Percentiles rank a stretch among this genome's conserved stretches.
Evolutionary conservation across 2,329 filamentous ascomycete genomes (phyloP).

Genomic region (Alternaria solani): DNA sequence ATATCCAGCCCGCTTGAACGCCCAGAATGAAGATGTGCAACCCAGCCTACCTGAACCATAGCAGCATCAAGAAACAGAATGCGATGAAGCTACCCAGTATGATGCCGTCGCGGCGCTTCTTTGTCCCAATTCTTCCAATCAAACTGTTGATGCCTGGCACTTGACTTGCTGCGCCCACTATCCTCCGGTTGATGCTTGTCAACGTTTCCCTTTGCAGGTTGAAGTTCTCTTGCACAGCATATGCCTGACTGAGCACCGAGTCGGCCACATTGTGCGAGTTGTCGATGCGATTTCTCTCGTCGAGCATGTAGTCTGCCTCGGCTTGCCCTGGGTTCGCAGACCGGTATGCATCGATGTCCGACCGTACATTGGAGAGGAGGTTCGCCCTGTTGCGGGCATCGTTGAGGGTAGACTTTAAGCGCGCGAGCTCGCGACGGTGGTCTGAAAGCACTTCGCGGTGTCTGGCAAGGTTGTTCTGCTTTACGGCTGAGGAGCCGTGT

Average conservation of each 20-base stretch:
- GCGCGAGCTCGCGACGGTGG: conserved; percentile 81
- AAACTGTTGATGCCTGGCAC: conserved; percentile 92
- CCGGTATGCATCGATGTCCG: conserved; percentile 90
- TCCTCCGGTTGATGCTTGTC: conserved; percentile 86
- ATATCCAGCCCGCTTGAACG: conserved; percentile 40
- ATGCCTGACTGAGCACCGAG: conserved; percentile 90
- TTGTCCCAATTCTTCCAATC: conserved; percentile 90
- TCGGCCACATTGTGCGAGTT: conserved; percentile 90
- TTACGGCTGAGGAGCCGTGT: conserved; percentile 88
- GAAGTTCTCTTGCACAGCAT: conserved; percentile 95
- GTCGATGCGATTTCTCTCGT: conserved; percentile 85
- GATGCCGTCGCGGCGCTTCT: conserved; percentile 93
- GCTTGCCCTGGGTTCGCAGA: conserved; percentile 80
- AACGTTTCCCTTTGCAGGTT: conserved; percentile 85
- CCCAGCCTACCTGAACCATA: conserved; percentile 60
- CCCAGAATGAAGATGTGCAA: conserved; percentile 17
- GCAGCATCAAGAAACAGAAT: conserved; percentile 85
- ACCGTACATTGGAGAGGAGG: conserved; percentile 86
- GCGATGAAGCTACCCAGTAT: conserved; percentile 93
- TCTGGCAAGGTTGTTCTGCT: conserved; percentile 92
- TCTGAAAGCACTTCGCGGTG: conserved; percentile 89
- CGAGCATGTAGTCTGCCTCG: conserved; percentile 97
- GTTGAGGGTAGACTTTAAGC: conserved; percentile 75
- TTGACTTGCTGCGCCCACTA: conserved; percentile 86
- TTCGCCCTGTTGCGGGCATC: conserved; percentile 88